Conservation (phyloP, 805 yeast genomes). For the Barnettozyma botsteinii region DNA sequence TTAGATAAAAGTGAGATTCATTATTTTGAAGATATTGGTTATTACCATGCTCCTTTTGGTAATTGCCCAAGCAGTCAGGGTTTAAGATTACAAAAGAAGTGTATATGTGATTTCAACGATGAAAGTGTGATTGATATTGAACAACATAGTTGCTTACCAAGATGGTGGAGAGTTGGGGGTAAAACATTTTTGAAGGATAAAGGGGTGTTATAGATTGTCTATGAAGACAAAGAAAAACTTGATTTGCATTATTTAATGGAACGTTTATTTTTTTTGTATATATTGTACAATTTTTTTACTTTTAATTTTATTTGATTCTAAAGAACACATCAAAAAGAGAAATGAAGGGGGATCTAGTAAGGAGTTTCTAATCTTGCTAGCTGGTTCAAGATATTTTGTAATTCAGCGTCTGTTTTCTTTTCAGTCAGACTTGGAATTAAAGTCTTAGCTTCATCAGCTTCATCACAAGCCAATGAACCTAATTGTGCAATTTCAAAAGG, state of each 20-base stretch:
- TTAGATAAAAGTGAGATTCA: conserved; percentile 56
- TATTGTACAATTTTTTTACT: conserved; percentile 2
- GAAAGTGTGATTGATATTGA: conserved; percentile 37
- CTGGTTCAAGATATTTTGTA: conserved; percentile 84
- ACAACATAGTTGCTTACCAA: conserved; percentile 55
- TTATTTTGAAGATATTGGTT: conserved; percentile 80
- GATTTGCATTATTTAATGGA: background rate
- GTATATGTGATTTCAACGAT: conserved; percentile 50
- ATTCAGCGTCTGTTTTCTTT: conserved; percentile 80
- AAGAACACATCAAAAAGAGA: background rate
- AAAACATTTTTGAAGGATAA: conserved; percentile 45
- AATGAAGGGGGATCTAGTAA: conserved; percentile 18
- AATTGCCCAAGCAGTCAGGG: conserved; percentile 53
- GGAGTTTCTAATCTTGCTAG: conserved; percentile 59
- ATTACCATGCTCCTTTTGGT: conserved; percentile 63
- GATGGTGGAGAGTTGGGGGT: conserved; percentile 78
- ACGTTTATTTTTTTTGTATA: background rate
- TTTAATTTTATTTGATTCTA: background rate
- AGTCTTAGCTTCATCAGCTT: conserved; percentile 94
- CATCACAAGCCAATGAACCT: conserved; percentile 89
- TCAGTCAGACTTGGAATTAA: conserved; percentile 80
- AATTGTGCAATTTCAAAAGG: conserved; percentile 92
- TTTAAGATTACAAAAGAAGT: conserved; percentile 48
- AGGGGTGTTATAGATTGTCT: conserved; percentile 15
- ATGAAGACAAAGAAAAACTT: conserved; percentile 1